phyloP scores from a whole-genome alignment of 2,329 filamentous ascomycete genomes.

The Ilyonectria mors-panacis region DNA sequence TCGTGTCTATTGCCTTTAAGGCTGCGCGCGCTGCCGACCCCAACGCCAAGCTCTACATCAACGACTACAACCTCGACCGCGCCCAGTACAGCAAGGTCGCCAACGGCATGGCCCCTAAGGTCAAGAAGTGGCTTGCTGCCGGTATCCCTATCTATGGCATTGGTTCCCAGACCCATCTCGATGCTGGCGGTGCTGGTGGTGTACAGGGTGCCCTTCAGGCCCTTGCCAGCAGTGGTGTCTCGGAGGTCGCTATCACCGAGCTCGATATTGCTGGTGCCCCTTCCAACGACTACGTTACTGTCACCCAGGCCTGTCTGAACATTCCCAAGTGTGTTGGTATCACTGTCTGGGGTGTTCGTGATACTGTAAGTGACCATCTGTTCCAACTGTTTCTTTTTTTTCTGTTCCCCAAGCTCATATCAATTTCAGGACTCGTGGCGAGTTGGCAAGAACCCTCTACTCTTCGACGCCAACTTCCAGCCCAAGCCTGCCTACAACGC shows the following conservation, averaged over 20 bases:
- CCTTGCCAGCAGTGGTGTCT: slow-evolving; percentile 63
- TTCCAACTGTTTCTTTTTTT: too few relatives aligned
- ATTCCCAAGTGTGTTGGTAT: slow-evolving; percentile 75
- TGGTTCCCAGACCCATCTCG: slow-evolving; percentile 71
- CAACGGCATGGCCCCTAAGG: slow-evolving; percentile 68
- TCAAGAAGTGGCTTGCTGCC: slow-evolving; percentile 73
- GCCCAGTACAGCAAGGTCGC: slow-evolving; percentile 73
- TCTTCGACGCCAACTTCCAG: slow-evolving; percentile 67
- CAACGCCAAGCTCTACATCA: slow-evolving; percentile 80
- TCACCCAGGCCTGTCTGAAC: slow-evolving; percentile 71
- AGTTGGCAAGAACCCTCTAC: slow-evolving; percentile 63
- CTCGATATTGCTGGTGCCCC: slow-evolving; percentile 75
- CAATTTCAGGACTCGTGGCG: slow-evolving; percentile 58
- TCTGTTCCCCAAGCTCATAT: too few relatives aligned
- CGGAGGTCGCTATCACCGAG: slow-evolving; percentile 77
- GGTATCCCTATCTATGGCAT: slow-evolving; percentile 70
- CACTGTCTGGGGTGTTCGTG: slow-evolving; percentile 72
- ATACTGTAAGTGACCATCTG: slow-evolving; percentile 41
- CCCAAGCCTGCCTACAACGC: slow-evolving; percentile 68
- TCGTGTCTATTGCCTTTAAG: slow-evolving; percentile 78
- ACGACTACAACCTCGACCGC: slow-evolving; percentile 79
- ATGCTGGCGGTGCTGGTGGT: slow-evolving; percentile 57
- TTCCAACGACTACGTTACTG: slow-evolving; percentile 70
- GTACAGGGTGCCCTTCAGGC: slow-evolving; percentile 12
- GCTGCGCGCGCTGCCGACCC: slow-evolving; percentile 78